phyloP scores from a whole-genome alignment of 1,284 basidiomycete species.

The Naganishia albida region DNA sequence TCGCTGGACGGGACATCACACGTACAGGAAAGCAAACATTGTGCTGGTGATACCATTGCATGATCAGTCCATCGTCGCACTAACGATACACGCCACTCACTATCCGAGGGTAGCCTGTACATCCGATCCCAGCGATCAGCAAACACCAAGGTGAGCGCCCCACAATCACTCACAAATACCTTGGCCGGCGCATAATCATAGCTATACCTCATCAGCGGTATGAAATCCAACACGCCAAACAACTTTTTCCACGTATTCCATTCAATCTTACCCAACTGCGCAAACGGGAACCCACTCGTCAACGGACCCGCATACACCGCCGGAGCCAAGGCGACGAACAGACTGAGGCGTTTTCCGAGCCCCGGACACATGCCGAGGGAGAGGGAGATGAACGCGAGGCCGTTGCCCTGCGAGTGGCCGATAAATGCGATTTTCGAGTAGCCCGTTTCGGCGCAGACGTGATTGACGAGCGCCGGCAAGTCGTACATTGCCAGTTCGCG shows the following conservation, averaged over 20 bases:
- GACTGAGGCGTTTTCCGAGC: conserved; percentile 60
- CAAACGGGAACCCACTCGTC: conserved; percentile 63
- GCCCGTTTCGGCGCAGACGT: conserved; percentile 60
- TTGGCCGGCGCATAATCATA: conserved; percentile 61
- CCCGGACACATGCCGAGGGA: conserved; percentile 63
- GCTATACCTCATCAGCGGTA: conserved; percentile 62
- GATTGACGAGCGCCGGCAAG: conserved; percentile 63
- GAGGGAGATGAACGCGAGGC: conserved; percentile 60
- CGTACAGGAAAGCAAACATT: conserved; percentile 65
- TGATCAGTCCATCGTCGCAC: conserved; percentile 6
- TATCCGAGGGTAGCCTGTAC: conserved; percentile 56
- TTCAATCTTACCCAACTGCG: conserved; percentile 57
- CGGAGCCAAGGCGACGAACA: conserved; percentile 64
- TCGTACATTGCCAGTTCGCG: conserved; percentile 65
- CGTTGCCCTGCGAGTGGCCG: conserved; percentile 66
- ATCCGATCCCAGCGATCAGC: background rate
- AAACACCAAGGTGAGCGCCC: too few relatives aligned
- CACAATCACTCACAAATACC: conserved; percentile 52
- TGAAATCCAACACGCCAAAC: conserved; percentile 65
- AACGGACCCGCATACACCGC: conserved; percentile 65
- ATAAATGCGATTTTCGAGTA: conserved; percentile 65
- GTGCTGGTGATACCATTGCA: conserved; percentile 47
- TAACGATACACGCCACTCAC: conserved; percentile 31
- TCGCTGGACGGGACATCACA: background rate
- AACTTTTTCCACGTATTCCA: conserved; percentile 62